Conservation (phyloP, 805 yeast genomes). For the Candida odintsovae region DNA sequence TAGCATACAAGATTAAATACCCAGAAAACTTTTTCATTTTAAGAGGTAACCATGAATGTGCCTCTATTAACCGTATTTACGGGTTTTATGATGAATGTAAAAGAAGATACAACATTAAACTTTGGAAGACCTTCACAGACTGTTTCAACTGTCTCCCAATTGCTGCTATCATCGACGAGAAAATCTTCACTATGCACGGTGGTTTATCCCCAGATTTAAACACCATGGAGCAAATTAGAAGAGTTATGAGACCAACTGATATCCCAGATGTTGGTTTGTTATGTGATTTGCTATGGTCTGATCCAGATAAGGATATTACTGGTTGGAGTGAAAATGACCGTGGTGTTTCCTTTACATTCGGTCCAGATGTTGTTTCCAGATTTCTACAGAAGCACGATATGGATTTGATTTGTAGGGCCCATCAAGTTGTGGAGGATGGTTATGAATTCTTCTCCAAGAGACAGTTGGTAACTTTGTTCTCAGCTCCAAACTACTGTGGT, state of each 20-base stretch:
- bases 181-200: constrained; percentile 98
- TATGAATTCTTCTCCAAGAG: constrained; percentile 95
- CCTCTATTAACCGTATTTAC: constrained; percentile 94
- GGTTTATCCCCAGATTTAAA: constrained; percentile 96
- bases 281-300: constrained; percentile 97
- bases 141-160: constrained; percentile 98
- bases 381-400: constrained; percentile 95
- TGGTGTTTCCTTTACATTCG: constrained; percentile 98
- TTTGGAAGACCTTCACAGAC: constrained; percentile 98
- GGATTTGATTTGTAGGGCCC: constrained; percentile 98
- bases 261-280: constrained; percentile 96
- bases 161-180: constrained; percentile 97
- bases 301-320: constrained; percentile 95
- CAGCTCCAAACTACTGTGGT: constrained; percentile 98
- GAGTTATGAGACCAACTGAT: constrained; percentile 99
- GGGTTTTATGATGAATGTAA: constrained; percentile 99
- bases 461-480: constrained; percentile 89
- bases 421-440: constrained; percentile 98
- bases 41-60: constrained; percentile 98
- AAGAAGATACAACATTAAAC: constrained; percentile 95
- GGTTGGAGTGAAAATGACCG: constrained; percentile 99
- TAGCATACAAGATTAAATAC: constrained; percentile 95
- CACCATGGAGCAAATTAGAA: constrained; percentile 97
- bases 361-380: constrained; percentile 97
- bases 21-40: constrained; percentile 96